These are phyloP conservation scores for Candida anglica DNA, from an alignment of 805 yeast genomes.

Conservation along the genomic window DNA sequence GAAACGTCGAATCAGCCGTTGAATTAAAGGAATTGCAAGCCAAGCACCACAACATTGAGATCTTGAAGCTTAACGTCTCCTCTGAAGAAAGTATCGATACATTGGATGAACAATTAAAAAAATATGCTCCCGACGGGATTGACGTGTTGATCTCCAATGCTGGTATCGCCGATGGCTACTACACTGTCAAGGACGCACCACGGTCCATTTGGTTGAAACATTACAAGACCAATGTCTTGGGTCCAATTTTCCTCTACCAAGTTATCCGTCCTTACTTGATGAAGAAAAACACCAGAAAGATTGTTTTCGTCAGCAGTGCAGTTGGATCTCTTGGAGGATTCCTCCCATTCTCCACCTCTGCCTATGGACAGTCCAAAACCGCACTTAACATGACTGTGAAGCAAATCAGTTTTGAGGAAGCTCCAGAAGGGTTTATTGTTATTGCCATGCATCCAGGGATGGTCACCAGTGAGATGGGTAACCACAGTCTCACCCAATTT, in stretches of 20 bases:
- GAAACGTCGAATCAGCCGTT: conserved; percentile 6
- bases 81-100: conserved; percentile 10
- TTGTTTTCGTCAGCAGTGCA: conserved; percentile 20
- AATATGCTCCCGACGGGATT: conserved; percentile 12
- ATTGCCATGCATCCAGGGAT: conserved; percentile 23
- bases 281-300: conserved; percentile 13
- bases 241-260: conserved; percentile 14
- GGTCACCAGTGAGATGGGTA: conserved; percentile 18
- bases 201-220: conserved; percentile 14
- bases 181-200: conserved; percentile 12
- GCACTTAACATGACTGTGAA: conserved; percentile 27
- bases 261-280: conserved; percentile 15
- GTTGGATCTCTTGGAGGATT: conserved; percentile 18
- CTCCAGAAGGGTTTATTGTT: conserved; percentile 18
- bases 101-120: conserved; percentile 8
- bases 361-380: conserved; percentile 35
- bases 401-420: conserved; percentile 18
- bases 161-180: conserved; percentile 13
- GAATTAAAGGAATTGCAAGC: conserved; percentile 6
- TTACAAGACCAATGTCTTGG: conserved; percentile 15
- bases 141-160: conserved; percentile 35
- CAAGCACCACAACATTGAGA: conserved; percentile 12
- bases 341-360: conserved; percentile 12
- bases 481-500: background rate
- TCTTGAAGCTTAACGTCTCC: conserved; percentile 16